These are phyloP conservation scores for Talaromyces adpressus DNA, from an alignment of 495 filamentous ascomycete genomes.

Conservation along the genomic window DNA sequence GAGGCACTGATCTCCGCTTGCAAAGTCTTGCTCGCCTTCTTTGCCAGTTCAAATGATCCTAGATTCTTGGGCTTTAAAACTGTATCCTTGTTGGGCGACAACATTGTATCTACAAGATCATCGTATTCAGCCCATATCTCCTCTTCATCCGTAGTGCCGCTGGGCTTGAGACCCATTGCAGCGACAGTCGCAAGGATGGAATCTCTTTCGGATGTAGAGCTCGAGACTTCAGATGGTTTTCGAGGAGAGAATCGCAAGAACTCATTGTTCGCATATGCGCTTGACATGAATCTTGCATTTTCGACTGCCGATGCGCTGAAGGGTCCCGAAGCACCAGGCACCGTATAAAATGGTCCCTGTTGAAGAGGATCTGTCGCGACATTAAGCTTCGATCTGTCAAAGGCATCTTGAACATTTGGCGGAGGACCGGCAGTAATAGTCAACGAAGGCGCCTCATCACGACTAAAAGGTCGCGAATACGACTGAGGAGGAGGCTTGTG, in stretches of 20 bases:
- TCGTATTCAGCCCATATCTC: slow-evolving; percentile 96
- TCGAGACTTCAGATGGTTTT: slow-evolving; percentile 62
- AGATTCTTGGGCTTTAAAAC: slow-evolving; percentile 16
- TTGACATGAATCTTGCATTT: slow-evolving; percentile 30
- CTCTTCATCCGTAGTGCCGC: slow-evolving; percentile 61
- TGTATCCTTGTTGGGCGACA: slow-evolving; percentile 38
- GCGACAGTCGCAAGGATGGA: slow-evolving; percentile 42
- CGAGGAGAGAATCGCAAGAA: slow-evolving; percentile 70
- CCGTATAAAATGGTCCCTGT: slow-evolving; percentile 16
- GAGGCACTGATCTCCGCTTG: slow-evolving; percentile 29
- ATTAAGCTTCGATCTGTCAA: slow-evolving; percentile 21
- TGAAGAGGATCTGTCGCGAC: slow-evolving; percentile 14
- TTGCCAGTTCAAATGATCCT: slow-evolving; percentile 27
- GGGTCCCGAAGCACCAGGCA: slow-evolving; percentile 26
- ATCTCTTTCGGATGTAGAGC: slow-evolving; percentile 56
- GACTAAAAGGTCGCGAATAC: slow-evolving; percentile 74
- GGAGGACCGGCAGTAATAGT: slow-evolving; percentile 14
- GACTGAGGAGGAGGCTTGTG: slow-evolving; percentile 68
- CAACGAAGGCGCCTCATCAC: slow-evolving; percentile 25
- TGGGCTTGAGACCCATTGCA: slow-evolving; percentile 52
- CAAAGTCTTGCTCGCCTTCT: slow-evolving; percentile 34
- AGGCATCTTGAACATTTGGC: slow-evolving; percentile 11
- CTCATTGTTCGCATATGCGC: slow-evolving; percentile 36
- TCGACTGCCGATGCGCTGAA: slow-evolving; percentile 28
- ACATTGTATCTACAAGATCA: slow-evolving; percentile 73